These are phyloP conservation scores for Daphne laureola DNA, from an alignment of 441 rosid genomes.

Conservation along the genomic window DNA sequence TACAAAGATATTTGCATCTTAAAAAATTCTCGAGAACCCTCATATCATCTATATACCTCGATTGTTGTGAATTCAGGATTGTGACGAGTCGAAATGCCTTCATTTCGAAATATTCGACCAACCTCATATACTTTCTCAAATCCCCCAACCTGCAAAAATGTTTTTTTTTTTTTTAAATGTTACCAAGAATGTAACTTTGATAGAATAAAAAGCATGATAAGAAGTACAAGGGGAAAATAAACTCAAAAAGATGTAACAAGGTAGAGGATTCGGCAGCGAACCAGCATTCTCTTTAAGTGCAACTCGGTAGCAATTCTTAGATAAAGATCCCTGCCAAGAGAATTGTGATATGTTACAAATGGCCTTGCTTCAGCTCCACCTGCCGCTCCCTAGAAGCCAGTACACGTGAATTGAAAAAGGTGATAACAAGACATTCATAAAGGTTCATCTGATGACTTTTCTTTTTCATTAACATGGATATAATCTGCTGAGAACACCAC, in stretches of 20 bases:
- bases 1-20: conserved; percentile 9
- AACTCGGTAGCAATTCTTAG: conserved; percentile 95
- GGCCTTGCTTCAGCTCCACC: conserved; percentile 99
- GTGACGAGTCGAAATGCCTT: conserved; percentile 94
- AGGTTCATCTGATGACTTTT: background rate
- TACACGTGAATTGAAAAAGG: too few species aligned
- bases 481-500: too few species aligned
- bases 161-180: too few species aligned
- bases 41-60: conserved; percentile 46
- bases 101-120: conserved; percentile 93
- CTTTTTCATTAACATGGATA: too few species aligned
- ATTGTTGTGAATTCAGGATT: conserved; percentile 99
- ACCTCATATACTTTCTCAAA: conserved; percentile 95
- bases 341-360: conserved; percentile 87
- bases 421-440: background rate
- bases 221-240: background rate
- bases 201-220: conserved; percentile 1
- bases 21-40: conserved; percentile 2
- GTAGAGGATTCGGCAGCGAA: conserved; percentile 19
- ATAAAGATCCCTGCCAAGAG: conserved; percentile 86
- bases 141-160: conserved; percentile 75
- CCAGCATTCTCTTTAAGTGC: conserved; percentile 96
- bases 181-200: conserved; percentile 2
- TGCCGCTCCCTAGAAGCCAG: conserved; percentile 69
- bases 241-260: background rate